These are phyloP conservation scores for Phytophthora idaei DNA, from an alignment of 352 stramenopile genomes.

Conservation along the genomic window DNA sequence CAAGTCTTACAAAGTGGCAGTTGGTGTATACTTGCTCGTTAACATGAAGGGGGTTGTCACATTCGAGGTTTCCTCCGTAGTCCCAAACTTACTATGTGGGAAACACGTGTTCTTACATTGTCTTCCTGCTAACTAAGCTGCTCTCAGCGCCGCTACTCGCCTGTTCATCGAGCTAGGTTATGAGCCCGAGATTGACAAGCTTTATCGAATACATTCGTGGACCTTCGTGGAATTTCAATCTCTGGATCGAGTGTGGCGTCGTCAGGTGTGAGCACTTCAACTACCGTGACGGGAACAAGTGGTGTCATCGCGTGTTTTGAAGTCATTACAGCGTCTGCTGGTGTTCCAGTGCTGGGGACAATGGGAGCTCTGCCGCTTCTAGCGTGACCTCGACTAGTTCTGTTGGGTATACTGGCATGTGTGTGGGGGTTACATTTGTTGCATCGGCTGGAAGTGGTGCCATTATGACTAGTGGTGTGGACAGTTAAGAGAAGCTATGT, in stretches of 20 bases:
- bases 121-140: background rate
- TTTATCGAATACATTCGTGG: background rate
- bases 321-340: background rate
- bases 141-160: background rate
- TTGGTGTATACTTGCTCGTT: background rate
- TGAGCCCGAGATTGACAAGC: background rate
- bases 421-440: background rate
- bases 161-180: background rate
- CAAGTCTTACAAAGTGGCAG: background rate
- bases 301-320: background rate
- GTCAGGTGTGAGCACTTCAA: background rate
- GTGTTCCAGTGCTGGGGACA: background rate
- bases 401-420: background rate
- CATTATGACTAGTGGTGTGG: background rate
- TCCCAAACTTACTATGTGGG: background rate
- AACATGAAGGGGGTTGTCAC: background rate
- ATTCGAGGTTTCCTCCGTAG: constrained; percentile 10
- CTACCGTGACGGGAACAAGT: background rate
- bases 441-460: background rate
- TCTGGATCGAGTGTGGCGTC: background rate
- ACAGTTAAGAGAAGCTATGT: too few species aligned
- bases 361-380: background rate
- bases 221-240: background rate
- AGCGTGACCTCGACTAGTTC: background rate
- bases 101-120: background rate